Evolutionary conservation across 1,284 basidiomycete species (phyloP).

Genomic region (Ustilago crameri): DNA sequence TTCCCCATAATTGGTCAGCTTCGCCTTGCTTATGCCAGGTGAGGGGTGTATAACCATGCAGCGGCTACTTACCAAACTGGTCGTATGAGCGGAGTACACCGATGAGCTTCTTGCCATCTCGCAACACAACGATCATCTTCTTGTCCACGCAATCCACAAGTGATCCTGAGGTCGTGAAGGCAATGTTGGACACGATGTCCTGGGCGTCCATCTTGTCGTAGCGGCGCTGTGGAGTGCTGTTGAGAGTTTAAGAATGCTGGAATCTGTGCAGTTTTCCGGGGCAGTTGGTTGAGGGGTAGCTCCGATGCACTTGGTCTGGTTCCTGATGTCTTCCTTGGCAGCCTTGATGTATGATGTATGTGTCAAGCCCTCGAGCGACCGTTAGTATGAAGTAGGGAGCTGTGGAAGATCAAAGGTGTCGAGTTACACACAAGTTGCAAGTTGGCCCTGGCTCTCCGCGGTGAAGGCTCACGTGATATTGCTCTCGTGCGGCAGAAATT

Average conservation of each 20-base stretch:
- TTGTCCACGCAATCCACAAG: slow-evolving; percentile 70
- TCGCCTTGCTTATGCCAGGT: not conserved
- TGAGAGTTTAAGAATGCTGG: not conserved
- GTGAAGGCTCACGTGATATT: slow-evolving; percentile 22
- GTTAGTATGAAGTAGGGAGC: not conserved
- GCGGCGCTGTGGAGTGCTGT: not conserved
- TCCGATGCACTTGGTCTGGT: too few species aligned
- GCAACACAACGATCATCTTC: slow-evolving; percentile 96
- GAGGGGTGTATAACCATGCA: not conserved
- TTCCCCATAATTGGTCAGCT: not conserved
- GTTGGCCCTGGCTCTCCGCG: slow-evolving; percentile 7
- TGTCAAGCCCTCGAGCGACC: too few species aligned
- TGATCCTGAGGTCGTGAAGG: slow-evolving; percentile 67
- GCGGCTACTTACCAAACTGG: slow-evolving; percentile 86
- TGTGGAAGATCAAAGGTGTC: not conserved
- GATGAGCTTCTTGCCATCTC: slow-evolving; percentile 95
- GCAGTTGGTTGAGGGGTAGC: too few species aligned
- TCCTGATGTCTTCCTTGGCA: too few species aligned
- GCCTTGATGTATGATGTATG: too few species aligned
- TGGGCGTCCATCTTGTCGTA: slow-evolving; percentile 57
- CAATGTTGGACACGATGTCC: slow-evolving; percentile 64
- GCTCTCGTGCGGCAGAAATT: slow-evolving; percentile 20
- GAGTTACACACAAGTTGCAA: slow-evolving; percentile 1
- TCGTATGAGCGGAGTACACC: slow-evolving; percentile 97
- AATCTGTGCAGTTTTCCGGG: not conserved